Percentiles rank a stretch among this genome's conserved stretches.
These are phyloP conservation scores for Zangia roseola DNA, from an alignment of 768 basidiomycete genomes.

Conservation along the genomic window DNA sequence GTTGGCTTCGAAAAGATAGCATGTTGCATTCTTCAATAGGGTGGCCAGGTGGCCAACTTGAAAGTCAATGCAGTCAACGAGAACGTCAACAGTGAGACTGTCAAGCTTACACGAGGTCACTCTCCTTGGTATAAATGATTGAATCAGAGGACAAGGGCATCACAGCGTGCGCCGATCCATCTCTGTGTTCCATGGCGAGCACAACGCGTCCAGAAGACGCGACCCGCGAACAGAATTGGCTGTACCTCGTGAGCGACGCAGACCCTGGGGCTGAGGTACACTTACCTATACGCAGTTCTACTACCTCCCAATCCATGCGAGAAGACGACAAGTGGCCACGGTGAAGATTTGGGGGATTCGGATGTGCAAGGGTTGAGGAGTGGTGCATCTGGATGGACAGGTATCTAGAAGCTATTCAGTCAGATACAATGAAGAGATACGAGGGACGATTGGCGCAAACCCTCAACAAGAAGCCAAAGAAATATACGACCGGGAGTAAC, in stretches of 20 bases:
- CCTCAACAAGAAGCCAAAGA: constrained; percentile 50
- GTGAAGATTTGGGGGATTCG: constrained; percentile 21
- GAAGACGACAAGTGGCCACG: constrained; percentile 82
- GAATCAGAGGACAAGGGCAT: constrained; percentile 33
- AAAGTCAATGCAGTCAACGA: background rate
- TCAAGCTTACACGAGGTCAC: constrained; percentile 51
- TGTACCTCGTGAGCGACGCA: constrained; percentile 20
- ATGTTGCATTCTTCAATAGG: constrained; percentile 26
- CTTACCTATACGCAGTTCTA: constrained; percentile 65
- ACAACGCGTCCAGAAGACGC: constrained; percentile 82
- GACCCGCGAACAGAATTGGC: constrained; percentile 68
- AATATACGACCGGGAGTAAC: constrained; percentile 47
- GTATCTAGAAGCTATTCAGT: constrained; percentile 40
- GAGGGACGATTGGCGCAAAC: constrained; percentile 30
- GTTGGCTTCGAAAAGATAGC: constrained; percentile 59
- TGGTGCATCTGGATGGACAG: constrained; percentile 55
- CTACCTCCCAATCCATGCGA: constrained; percentile 82
- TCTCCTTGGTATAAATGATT: constrained; percentile 54
- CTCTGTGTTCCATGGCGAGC: constrained; percentile 79
- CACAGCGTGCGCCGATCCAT: constrained; percentile 67
- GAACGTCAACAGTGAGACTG: background rate
- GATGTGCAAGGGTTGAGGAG: constrained; percentile 37
- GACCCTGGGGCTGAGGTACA: background rate
- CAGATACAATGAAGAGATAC: background rate
- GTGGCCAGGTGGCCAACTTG: constrained; percentile 26